These are phyloP conservation scores for Syzygium malaccense DNA, from an alignment of 441 rosid species.

Conservation along the genomic window DNA sequence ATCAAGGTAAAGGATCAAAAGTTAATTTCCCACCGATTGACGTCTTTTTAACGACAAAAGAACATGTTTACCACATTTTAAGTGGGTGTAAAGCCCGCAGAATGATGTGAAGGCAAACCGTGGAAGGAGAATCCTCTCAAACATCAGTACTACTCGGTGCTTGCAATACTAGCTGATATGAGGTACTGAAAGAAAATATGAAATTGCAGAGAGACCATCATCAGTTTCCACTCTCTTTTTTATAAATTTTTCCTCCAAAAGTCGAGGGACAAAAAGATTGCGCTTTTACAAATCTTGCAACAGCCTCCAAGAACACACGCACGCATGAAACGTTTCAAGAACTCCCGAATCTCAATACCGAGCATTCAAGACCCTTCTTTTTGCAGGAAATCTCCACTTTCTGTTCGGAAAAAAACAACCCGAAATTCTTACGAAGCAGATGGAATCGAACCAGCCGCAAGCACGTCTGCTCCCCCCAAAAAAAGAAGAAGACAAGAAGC, in stretches of 20 bases:
- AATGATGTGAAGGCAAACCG: background rate
- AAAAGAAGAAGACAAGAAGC: background rate
- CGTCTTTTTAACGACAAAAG: background rate
- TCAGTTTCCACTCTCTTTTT: background rate
- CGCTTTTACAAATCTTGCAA: background rate
- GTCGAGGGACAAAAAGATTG: background rate
- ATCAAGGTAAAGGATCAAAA: accelerated
- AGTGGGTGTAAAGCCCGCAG: background rate
- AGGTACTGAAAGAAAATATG: background rate
- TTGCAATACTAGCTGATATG: background rate
- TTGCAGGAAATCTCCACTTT: background rate
- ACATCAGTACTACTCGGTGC: background rate
- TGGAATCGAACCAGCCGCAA: background rate
- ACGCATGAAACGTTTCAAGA: background rate
- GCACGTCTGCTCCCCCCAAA: background rate
- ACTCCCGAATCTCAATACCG: background rate
- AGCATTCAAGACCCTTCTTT: background rate
- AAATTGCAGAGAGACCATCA: background rate
- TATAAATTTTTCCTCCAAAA: background rate
- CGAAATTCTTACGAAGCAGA: background rate
- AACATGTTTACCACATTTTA: accelerated
- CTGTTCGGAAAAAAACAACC: background rate
- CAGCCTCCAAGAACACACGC: background rate
- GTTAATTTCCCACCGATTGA: background rate
- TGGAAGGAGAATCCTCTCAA: background rate